Evolutionary conservation across 345 rosid genomes (phyloP).

Genomic region (Melastoma malabathricum): DNA sequence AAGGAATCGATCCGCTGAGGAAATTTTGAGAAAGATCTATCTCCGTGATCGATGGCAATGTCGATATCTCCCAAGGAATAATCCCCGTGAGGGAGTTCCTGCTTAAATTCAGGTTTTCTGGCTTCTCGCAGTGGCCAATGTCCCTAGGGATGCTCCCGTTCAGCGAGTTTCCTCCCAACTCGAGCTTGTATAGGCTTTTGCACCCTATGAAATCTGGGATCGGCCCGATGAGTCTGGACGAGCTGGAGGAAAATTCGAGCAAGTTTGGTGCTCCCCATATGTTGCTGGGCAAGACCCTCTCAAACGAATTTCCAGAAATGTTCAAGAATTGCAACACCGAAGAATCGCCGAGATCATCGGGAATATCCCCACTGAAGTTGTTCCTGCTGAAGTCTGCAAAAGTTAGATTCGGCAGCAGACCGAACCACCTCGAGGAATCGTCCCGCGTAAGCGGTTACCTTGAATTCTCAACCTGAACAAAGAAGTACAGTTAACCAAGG

Average conservation of each 20-base stretch:
- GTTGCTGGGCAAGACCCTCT: constrained; percentile 29
- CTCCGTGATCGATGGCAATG: constrained; percentile 52
- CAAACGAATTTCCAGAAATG: constrained; percentile 53
- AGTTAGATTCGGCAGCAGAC: constrained; percentile 43
- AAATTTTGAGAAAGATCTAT: constrained; percentile 69
- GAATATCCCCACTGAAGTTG: constrained; percentile 53
- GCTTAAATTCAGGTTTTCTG: constrained; percentile 52
- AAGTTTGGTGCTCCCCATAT: constrained; percentile 61
- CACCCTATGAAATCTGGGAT: constrained; percentile 72
- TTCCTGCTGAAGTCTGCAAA: constrained; percentile 65
- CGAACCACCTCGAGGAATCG: constrained; percentile 68
- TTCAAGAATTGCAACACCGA: constrained; percentile 54
- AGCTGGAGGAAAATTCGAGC: constrained; percentile 64
- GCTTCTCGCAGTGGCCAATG: constrained; percentile 79
- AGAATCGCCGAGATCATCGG: constrained; percentile 53
- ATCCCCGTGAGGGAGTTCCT: constrained; percentile 57
- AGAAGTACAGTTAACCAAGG: constrained; percentile 45
- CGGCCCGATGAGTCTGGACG: constrained; percentile 32
- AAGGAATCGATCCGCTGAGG: constrained; percentile 76
- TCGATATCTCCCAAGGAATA: constrained; percentile 77
- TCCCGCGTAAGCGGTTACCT: constrained; percentile 51
- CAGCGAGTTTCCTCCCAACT: constrained; percentile 57
- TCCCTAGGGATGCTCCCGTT: constrained; percentile 75
- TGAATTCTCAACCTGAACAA: constrained; percentile 56
- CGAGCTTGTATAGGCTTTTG: constrained; percentile 55